Percentiles rank a stretch among this genome's conserved stretches.
Conservation (phyloP, 2,329 filamentous ascomycete genomes). For the Phaeosphaeria sp. region DNA sequence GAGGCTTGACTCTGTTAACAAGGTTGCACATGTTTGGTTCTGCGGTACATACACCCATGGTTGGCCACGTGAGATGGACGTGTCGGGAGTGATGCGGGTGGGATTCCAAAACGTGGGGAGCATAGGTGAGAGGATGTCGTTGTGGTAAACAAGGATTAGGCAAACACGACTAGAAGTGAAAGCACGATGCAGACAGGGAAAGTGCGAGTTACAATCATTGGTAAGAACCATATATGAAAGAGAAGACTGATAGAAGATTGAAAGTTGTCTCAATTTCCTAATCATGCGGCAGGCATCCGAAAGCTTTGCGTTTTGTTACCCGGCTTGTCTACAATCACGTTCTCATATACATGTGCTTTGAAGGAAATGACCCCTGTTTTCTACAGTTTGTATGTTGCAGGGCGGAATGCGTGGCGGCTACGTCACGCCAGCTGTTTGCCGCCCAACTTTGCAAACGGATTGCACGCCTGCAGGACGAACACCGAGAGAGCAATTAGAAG, state of each 20-base stretch:
- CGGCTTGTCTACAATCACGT: not conserved
- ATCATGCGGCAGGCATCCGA: not conserved
- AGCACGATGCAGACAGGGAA: not conserved
- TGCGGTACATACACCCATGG: conserved; percentile 22
- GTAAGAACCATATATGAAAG: not conserved
- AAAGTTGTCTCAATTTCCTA: not conserved
- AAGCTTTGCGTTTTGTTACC: not conserved
- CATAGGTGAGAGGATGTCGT: not conserved
- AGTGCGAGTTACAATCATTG: not conserved
- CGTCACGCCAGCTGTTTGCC: not conserved
- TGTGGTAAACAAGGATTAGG: not conserved
- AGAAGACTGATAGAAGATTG: not conserved
- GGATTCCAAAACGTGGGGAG: conserved; percentile 6
- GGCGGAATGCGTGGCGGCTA: not conserved
- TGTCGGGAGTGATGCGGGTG: not conserved
- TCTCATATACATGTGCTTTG: not conserved
- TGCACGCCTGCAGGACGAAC: not conserved
- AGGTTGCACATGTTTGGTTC: conserved; percentile 6
- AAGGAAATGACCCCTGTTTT: not conserved
- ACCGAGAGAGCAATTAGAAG: no score
- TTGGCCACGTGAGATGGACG: conserved; percentile 5
- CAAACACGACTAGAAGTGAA: conserved; percentile 6
- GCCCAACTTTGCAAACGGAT: not conserved
- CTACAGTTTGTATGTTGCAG: not conserved
- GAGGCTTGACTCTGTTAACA: conserved; percentile 27